Base-by-base conservation (phyloP, 2,329 filamentous ascomycete genomes). In the Proliferodiscus dingleyae region DNA sequence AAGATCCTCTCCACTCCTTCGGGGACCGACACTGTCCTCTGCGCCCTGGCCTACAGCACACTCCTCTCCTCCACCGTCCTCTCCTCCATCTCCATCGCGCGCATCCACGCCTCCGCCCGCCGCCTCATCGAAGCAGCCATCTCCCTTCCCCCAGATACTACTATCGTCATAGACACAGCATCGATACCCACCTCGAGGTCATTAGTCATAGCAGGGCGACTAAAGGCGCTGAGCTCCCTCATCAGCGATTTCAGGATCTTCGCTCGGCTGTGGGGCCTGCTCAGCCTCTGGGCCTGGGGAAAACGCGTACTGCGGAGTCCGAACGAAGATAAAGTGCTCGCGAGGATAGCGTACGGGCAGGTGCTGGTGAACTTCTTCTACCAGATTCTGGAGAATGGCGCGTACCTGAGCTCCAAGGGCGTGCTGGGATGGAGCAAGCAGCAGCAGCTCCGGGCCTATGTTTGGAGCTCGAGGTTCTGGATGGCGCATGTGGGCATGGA, bases 381-480 rank as follows among this genome's bases (percentile, higher is more conserved):
- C 70, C 89, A 96, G 67, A 68, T 78, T 1, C 73, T 91, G 32
- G 93, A 98, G 71, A 96, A 95, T 68, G 75, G 77, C 30, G 85
- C 85, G 13, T 95, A 85, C 69, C 75, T 97, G 29, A 75, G 81
- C 3, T 72, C 73, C 49, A 89, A 89, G 64, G 83, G 84, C 16
- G 77, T 94, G 3, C 62, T 95, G 41, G 72, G 68, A 13, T 74
- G 78, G 68, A 66, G 67, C 5, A 71, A 74, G 11, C 72, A 75
- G 38, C 75, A 75, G 38, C 76, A 86, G 63, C 74, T 65, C 22
- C 72, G 69, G 54, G 81, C 83, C 62, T 83, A 78, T 66, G 64
- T 81, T 15, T 87, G 84, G 81, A 89, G 86, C 66, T 81, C 80
- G 46, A 75, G 89, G 36, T 87, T 85, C 52, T 97, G 91, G 89